Base-by-base conservation (phyloP, 192 early-diverging fungal species). In the Linnemannia hyalina region DNA sequence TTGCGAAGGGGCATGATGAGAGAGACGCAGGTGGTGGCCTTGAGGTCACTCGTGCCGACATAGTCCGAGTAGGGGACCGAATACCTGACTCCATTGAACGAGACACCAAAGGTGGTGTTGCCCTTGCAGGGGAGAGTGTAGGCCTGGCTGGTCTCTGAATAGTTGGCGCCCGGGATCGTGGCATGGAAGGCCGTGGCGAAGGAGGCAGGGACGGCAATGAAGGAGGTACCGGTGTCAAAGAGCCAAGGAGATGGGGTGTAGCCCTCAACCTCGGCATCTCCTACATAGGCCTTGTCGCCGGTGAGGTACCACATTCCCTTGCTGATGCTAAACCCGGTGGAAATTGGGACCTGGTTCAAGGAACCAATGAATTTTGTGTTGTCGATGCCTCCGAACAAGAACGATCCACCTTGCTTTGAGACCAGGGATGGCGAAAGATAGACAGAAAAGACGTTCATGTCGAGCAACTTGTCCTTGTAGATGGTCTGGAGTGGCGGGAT, bases 211-310 rank as follows among this genome's bases (percentile, higher is more conserved):
- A 86, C 84, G 4, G 84, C 84, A 74, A 86, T 86, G 70, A 86
- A 86, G 47, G 84, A 86, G 63, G 84, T 86, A 29, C 84, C 84
- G 6, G 84, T 86, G 41, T 86, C 84, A 57, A 86, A 86, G 8
- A 86, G 60, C 84, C 84, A 86, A 23, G 84, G 84, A 10, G 84
- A 74, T 23, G 55, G 77, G 0, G 70, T 81, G 72, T 86, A 86
- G 23, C 84, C 84, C 40, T 75, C n/a, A 4, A 85, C 78, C 10
- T 75, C 23, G 0, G 52, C 29, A 70, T 41, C 68, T 32, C 83
- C 68, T 3, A 60, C 40, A 32, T 55, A 80, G 6, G 83, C 78
- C 38, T 36, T 70, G 29, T 85, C 83, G 8, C 74, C 83, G 41
- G 80, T 73, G 38, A 80, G 41, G 38, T 80, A 85, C 83, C 83